These are phyloP conservation scores for Aspergillus funiculosus DNA, from an alignment of 495 filamentous ascomycete genomes.

Conservation along the genomic window DNA sequence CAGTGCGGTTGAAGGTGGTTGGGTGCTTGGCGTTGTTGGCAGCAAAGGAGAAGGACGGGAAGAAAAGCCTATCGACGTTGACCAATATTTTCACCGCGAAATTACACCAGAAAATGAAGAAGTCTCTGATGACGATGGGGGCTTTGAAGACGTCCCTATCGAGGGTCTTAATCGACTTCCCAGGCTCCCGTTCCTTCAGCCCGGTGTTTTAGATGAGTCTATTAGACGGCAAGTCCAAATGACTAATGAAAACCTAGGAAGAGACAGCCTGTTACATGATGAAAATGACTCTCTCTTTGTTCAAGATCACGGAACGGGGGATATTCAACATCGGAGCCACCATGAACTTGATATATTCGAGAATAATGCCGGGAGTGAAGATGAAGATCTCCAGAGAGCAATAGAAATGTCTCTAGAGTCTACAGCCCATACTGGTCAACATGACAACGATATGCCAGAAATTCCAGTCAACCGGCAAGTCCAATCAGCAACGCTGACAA, in stretches of 20 bases:
- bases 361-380: slow-evolving; percentile 47
- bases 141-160: slow-evolving; percentile 94
- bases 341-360: slow-evolving; percentile 38
- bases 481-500: slow-evolving; percentile 11
- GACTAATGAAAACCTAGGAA: slow-evolving; percentile 32
- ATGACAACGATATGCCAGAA: slow-evolving; percentile 32
- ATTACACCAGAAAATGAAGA: slow-evolving; percentile 46
- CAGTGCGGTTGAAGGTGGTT: slow-evolving; percentile 90
- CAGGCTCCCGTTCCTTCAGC: slow-evolving; percentile 45
- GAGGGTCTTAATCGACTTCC: slow-evolving; percentile 88
- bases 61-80: slow-evolving; percentile 85
- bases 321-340: slow-evolving; percentile 22
- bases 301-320: slow-evolving; percentile 34
- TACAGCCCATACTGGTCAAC: slow-evolving; percentile 17
- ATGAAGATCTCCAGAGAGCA: slow-evolving; percentile 72
- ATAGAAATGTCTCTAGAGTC: slow-evolving; percentile 71
- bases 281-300: slow-evolving; percentile 66
- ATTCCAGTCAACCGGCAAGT: slow-evolving; percentile 28
- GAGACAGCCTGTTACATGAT: slow-evolving; percentile 15
- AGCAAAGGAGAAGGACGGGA: slow-evolving; percentile 69
- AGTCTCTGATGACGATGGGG: slow-evolving; percentile 56
- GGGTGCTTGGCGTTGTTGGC: slow-evolving; percentile 89
- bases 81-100: slow-evolving; percentile 53
- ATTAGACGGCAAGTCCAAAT: slow-evolving; percentile 35
- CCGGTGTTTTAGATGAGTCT: slow-evolving; percentile 37